Base-by-base conservation (phyloP, 2,329 filamentous ascomycete genomes). In the Paecilomyces variotii region DNA sequence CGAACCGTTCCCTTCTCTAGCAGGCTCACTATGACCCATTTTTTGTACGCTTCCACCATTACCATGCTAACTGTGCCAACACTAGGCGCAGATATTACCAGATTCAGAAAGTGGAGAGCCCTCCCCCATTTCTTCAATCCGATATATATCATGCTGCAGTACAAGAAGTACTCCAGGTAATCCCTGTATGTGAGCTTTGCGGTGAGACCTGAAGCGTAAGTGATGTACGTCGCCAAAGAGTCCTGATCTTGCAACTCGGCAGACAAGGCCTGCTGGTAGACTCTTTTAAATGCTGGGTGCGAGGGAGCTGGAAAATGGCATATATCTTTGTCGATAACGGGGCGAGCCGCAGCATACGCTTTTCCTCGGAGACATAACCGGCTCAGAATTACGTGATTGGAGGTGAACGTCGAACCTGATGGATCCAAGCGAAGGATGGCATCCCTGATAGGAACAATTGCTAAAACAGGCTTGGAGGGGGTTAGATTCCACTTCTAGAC, bases 41-140 rank as follows among this genome's bases (percentile, higher is more conserved):
- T 95, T 76, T 93, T 95, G 79, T 96, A 93, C 4, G 90, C 90
- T 64, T 96, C 91, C 3, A 89, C 80, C 88, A 94, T 94, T 55
- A 95, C 81, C 70, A 86, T 87, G 72, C 87, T 93, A 35, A 84
- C 80, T 32, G 80, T 78, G 24, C 86, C 86, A 56, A 78, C 80
- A 0, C 81, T 79, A 0, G 91, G 90, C 59, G 87, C 86, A 2
- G 86, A 83, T 35, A 96, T 78, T 51, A 84, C 82, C 59, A 84
- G 80, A 64, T 85, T 83, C 27, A 91, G 79, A 30, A 86, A 84
- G 39, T 80, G 79, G 14, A 80, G 74, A 0, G 88, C 87, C 59
- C 81, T 82, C 19, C 74, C 68, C 87, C 88, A 92, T 61, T 84
- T 74, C 59, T 82, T 78, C 55, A 79, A 72, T 1, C 80, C 78